Evolutionary conservation across 306 rosid species (phyloP), one percentile per base, ranked within the genome.

Genomic region (Ochetophila trinervis): DNA sequence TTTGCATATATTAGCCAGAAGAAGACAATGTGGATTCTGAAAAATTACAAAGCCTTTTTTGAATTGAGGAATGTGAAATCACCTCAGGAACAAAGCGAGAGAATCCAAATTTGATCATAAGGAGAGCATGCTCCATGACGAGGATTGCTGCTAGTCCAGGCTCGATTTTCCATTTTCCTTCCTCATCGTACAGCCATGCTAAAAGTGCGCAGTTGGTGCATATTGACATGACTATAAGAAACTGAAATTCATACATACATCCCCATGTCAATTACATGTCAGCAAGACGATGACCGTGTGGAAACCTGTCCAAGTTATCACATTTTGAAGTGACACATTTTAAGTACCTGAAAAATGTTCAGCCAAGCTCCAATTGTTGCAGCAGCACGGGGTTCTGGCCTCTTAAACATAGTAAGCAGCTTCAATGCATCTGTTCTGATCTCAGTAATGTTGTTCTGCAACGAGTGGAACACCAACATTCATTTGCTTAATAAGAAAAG

Each of bases 121-220:
- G 82, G 63, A 94, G 97, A 27, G 78, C 56, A 74, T 94, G 97
- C 78, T 94, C 99, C 90, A 94, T 90, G 67, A 94, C 74, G 24
- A 94, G 74, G 54, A 94, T 94, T 19, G 91, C 97, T 7, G 95
- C 97, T 35, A 94, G 96, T 57, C 97, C 99, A 57, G 97, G 97
- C 79, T 93, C 99, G 76, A 90, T 80, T 67, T 84, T 93, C 99
- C 97, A 93, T 70, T 90, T 93, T 16, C 96, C 91, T 66, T 93
- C 96, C 52, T 86, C 85, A 68, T 93, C 99, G 58, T 84, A 93
- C 53, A 93, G 74, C 96, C 99, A 93, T 40, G 75, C 99, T 34
- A 93, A 74, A 63, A 93, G 94, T 18, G 97, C 97, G 45, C 96
- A 87, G 85, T 93, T 93, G 68, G 97, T 90, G 95, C 97, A 90